A percentile compares a stretch with the other conserved stretches of the same genome.
phyloP scores from a whole-genome alignment of 2,329 filamentous ascomycete species.

The Aspergillus tanneri region DNA sequence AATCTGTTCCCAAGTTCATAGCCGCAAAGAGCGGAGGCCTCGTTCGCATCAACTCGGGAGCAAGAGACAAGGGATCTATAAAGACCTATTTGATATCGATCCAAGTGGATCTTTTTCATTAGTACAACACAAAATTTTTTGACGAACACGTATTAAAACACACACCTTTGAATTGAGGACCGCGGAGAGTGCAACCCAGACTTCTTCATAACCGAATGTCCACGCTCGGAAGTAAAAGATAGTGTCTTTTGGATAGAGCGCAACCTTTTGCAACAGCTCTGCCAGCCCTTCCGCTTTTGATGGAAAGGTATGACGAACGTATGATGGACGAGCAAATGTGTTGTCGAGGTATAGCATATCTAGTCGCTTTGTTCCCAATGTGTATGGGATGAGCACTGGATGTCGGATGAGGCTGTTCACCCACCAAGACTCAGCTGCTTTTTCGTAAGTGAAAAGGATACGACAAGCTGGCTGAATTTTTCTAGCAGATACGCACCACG shows the following conservation, averaged over 20 bases:
- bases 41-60: conserved; percentile 49
- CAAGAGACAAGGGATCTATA: conserved; percentile 63
- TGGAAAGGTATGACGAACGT: conserved; percentile 54
- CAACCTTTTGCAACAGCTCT: conserved; percentile 70
- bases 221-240: conserved; percentile 82
- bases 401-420: conserved; percentile 70
- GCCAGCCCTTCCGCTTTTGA: conserved; percentile 71
- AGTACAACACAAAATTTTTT: conserved; percentile 8
- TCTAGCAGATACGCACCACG: conserved; percentile 56
- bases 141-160: not conserved
- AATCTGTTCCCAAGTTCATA: conserved; percentile 71
- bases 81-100: conserved; percentile 72
- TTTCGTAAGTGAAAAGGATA: conserved; percentile 15
- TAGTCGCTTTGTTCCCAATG: conserved; percentile 62
- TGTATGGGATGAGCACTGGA: conserved; percentile 73
- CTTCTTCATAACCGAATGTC: conserved; percentile 92
- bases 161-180: conserved; percentile 63
- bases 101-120: conserved; percentile 68
- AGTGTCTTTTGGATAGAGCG: conserved; percentile 68
- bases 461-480: no score
- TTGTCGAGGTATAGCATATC: conserved; percentile 90
- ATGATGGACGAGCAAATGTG: conserved; percentile 62
- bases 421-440: conserved; percentile 73
- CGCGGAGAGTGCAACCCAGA: conserved; percentile 78
- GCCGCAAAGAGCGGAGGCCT: conserved; percentile 68